Conservation (phyloP, 2,329 filamentous ascomycete species). For the Davidsoniella virescens region DNA sequence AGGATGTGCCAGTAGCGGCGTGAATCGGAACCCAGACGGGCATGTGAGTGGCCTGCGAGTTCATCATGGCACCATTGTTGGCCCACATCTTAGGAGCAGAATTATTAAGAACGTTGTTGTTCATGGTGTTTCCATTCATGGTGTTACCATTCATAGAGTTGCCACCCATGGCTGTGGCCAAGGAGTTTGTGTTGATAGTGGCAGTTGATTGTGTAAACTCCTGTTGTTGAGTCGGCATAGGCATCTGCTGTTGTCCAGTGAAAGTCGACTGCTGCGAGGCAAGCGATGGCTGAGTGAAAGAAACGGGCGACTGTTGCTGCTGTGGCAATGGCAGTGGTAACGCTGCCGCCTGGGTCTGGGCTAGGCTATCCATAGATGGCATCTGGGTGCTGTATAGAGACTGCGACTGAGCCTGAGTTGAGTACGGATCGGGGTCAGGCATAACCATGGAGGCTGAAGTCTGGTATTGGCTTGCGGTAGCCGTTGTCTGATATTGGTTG, state of each 20-base stretch:
- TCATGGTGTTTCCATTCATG: background rate
- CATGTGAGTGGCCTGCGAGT: constrained; percentile 4
- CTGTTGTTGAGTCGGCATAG: background rate
- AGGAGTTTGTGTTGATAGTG: background rate
- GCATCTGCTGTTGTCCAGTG: background rate
- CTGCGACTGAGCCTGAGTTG: background rate
- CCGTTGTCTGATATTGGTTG: background rate
- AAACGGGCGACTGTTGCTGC: too few species aligned
- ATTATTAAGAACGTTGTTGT: background rate
- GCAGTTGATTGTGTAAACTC: background rate
- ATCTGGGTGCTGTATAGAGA: constrained; percentile 4
- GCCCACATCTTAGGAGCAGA: constrained; percentile 1
- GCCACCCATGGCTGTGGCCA: too few species aligned
- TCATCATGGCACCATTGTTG: background rate
- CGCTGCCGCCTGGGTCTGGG: too few species aligned
- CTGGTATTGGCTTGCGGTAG: background rate
- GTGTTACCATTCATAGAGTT: background rate
- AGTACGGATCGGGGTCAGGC: too few species aligned
- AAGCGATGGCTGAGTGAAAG: background rate
- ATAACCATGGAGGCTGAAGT: too few species aligned
- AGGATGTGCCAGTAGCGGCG: constrained; percentile 3
- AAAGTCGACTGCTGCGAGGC: background rate
- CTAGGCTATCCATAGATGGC: background rate
- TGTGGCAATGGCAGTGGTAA: too few species aligned
- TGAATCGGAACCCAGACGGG: constrained; percentile 12